Percentiles rank a stretch among this genome's conserved stretches.
Evolutionary conservation across 768 basidiomycete species (phyloP).

Genomic region (Terana coerulea): DNA sequence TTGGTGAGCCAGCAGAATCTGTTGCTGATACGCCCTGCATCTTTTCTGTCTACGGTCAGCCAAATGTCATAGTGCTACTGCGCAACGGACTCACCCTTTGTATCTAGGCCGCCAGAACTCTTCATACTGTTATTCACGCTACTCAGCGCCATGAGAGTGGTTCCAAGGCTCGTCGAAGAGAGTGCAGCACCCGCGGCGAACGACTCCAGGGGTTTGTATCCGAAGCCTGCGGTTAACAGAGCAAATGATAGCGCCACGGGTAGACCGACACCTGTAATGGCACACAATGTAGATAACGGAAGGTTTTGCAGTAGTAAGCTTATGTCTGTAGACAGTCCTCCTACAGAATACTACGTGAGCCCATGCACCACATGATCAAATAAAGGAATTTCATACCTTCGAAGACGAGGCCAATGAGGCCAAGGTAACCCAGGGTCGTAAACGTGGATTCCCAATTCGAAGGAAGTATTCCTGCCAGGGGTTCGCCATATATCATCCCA

Average conservation of each 20-base stretch:
- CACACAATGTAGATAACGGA: conserved; percentile 43
- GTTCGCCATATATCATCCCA: conserved; percentile 53
- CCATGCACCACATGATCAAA: conserved; percentile 28
- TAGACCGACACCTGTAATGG: conserved; percentile 46
- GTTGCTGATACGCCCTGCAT: not conserved
- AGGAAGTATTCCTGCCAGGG: conserved; percentile 43
- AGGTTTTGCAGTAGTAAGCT: conserved; percentile 42
- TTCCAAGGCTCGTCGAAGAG: conserved; percentile 63
- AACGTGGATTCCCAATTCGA: conserved; percentile 39
- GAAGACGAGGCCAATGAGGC: conserved; percentile 28
- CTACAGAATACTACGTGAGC: conserved; percentile 55
- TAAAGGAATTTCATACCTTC: conserved; percentile 12
- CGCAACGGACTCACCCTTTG: no score
- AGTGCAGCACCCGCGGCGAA: conserved; percentile 63
- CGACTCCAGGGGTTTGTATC: conserved; percentile 39
- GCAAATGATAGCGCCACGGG: conserved; percentile 49
- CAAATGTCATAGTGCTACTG: no score
- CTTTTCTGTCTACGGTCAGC: no score
- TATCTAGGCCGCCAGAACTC: no score
- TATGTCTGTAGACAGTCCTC: conserved; percentile 52
- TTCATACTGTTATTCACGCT: conserved; percentile 9
- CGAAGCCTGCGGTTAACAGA: conserved; percentile 38
- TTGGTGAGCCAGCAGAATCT: not conserved
- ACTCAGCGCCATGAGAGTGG: conserved; percentile 58
- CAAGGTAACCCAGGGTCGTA: conserved; percentile 41